phyloP scores from a whole-genome alignment of 2,329 filamentous ascomycete genomes.

The Cytospora piceae region DNA sequence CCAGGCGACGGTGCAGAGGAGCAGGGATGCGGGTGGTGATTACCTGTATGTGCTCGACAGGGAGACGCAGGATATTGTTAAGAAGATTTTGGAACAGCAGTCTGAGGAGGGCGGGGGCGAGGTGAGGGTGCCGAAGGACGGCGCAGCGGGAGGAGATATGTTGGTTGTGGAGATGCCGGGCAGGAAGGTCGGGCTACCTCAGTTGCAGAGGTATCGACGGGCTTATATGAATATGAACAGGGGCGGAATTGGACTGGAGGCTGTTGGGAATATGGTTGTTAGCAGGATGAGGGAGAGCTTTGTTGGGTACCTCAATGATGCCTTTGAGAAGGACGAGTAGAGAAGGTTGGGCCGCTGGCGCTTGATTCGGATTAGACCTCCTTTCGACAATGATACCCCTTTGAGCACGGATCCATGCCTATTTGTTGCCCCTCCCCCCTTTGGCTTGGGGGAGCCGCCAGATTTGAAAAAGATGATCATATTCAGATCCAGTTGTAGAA shows the following conservation, averaged over 20 bases:
- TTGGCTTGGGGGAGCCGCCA: too few species aligned
- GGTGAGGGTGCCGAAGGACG: conserved; percentile 52
- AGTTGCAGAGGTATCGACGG: conserved; percentile 75
- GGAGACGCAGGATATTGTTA: conserved; percentile 76
- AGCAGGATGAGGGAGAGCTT: conserved; percentile 65
- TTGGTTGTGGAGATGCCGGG: conserved; percentile 67
- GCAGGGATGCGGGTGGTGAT: conserved; percentile 67
- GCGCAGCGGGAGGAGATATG: conserved; percentile 44
- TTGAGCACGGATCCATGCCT: background rate
- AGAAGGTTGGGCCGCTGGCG: background rate
- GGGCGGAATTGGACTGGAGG: conserved; percentile 65
- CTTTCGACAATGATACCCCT: conserved; percentile 27
- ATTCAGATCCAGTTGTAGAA: too few species aligned
- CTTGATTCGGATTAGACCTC: conserved; percentile 4
- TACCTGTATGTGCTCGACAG: conserved; percentile 81
- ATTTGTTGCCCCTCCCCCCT: background rate
- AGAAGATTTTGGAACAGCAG: conserved; percentile 69
- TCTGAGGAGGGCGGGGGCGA: conserved; percentile 67
- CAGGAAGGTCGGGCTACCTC: conserved; percentile 69
- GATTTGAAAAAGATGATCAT: too few species aligned
- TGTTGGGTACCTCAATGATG: conserved; percentile 68
- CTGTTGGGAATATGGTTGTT: conserved; percentile 56
- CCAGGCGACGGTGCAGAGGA: conserved; percentile 69
- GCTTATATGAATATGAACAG: conserved; percentile 79
- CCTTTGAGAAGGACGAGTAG: conserved; percentile 62